Base-by-base conservation (phyloP, 768 basidiomycete genomes). In the Naematelia aurantialba region DNA sequence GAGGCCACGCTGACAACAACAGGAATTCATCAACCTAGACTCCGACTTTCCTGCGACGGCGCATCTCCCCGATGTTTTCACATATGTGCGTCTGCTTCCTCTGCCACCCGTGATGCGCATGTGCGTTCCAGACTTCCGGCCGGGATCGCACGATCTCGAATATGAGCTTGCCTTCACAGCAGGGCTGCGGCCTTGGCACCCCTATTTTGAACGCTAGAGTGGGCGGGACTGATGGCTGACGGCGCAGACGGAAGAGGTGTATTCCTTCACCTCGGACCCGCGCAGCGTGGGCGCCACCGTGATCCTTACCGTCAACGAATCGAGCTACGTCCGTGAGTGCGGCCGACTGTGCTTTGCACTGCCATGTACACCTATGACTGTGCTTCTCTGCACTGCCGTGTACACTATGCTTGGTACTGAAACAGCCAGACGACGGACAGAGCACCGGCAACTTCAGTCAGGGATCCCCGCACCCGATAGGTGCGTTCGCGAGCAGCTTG, bases 401-500 rank as follows among this genome's bases (percentile, higher is more conserved):
- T 19, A 55, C 8, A 10, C 29, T 39, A 5, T 26, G 27, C 34
- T 13, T 19, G 17, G 17, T 17, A 5, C 5, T 52, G 52, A 52
- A 17, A 30, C 12, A 27, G 73, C 1, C 49, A 76, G 73, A 72
- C 45, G 63, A 70, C 45, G 76, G 74, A 45, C 61, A 60, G 0
- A 69, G 65, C 17, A 71, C 67, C 4, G 81, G 83, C 44, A 80
- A 79, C 27, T 87, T 85, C 63, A 84, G 88, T 1, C 61, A 69
- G 68, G 89, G 89, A 12, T 79, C 72, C 27, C 89, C 89, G 4
- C 89, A 89, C 78, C 90, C 90, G 1, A 83, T 85, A 65, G 87
- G 88, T 85, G 73, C 64, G 80, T 65, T 45, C 48, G 2, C 13
- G n/a, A n/a, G n/a, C n/a, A n/a, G n/a, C n/a, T n/a, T n/a, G n/a